Conservation (phyloP, 2,329 filamentous ascomycete genomes). For the Talaromyces rugulosus region DNA sequence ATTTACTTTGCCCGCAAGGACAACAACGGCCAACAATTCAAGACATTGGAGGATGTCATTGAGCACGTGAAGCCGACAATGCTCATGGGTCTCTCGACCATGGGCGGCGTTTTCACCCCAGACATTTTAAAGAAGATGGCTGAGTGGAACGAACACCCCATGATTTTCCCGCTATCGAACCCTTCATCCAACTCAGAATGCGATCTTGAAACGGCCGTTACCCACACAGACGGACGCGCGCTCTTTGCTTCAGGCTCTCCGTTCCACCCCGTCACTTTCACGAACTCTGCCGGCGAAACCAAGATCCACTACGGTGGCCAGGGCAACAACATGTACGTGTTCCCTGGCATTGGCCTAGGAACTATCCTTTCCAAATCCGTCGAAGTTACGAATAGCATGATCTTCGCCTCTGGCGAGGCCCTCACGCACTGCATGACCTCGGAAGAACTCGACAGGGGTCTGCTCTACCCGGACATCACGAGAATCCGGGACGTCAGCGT, state of each 20-base stretch:
- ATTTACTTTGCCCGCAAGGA: slow-evolving; percentile 63
- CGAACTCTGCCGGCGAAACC: slow-evolving; percentile 53
- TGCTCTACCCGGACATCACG: slow-evolving; percentile 87
- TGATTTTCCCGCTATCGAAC: slow-evolving; percentile 96
- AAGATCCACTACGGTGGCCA: slow-evolving; percentile 73
- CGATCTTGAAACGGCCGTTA: slow-evolving; percentile 89
- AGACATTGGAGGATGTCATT: slow-evolving; percentile 82
- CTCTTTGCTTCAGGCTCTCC: slow-evolving; percentile 95
- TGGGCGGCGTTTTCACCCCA: slow-evolving; percentile 90
- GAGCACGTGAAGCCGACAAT: slow-evolving; percentile 94
- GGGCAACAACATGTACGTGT: slow-evolving; percentile 84
- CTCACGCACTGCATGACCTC: slow-evolving; percentile 73
- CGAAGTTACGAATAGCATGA: slow-evolving; percentile 88
- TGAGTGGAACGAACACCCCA: slow-evolving; percentile 68
- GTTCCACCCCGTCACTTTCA: slow-evolving; percentile 69
- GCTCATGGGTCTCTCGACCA: slow-evolving; percentile 89
- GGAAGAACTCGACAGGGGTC: slow-evolving; percentile 75
- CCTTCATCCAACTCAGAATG: slow-evolving; percentile 96
- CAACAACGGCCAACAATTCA: slow-evolving; percentile 63
- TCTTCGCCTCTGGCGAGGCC: slow-evolving; percentile 85
- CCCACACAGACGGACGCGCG: slow-evolving; percentile 83
- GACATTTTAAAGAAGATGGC: slow-evolving; percentile 66
- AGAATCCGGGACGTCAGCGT: slow-evolving; percentile 88
- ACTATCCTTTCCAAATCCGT: slow-evolving; percentile 87
- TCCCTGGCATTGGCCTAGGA: slow-evolving; percentile 91